Base-by-base conservation (phyloP, 441 rosid genomes). In the Kokia cookei region DNA sequence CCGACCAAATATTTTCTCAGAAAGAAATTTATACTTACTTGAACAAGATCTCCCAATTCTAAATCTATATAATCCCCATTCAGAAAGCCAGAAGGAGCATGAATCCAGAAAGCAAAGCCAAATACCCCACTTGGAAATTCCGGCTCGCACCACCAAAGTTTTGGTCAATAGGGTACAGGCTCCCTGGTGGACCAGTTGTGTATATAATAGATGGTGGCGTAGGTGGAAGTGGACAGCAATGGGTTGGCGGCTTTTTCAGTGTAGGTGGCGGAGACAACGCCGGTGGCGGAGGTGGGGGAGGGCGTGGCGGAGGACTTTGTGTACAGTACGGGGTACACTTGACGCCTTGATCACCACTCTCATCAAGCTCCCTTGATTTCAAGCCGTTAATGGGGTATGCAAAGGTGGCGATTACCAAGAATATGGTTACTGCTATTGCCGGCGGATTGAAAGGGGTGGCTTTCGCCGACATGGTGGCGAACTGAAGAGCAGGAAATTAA, bases 131-230 rank as follows among this genome's bases (percentile, higher is more conserved):
- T 10, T 73, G 24, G 26, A 55, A 37, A 10, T 71, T 55, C 73
- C 69, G 48, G 43, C 67, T 32, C 1, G 79, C 86, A 1, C 76
- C 81, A 19, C 72, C 55, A 63, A 78, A 87, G 40, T 66, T 57
- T 27, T 75, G 83, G 79, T 84, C 97, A 69, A 93, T 32, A 0
- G 95, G 92, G 78, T 91, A 93, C 79, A 93, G 54, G 48, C 74
- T 75, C 59, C 95, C 97, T 0, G 98, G 98, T 26, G 95, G 97
- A 29, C 97, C 91, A 0, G 93, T 82, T 72, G 89, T 83, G 88
- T 88, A 91, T 58, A 90, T 82, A 66, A 79, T 75, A 3, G 88
- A 78, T 1, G 94, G 37, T 7, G 97, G 90, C 2, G 53, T 65
- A 42, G 92, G 86, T 0, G 89, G 91, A 13, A 60, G 70, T 10